These are phyloP conservation scores for Phytophthora lateralis DNA, from an alignment of 352 stramenopile species.

Conservation along the genomic window DNA sequence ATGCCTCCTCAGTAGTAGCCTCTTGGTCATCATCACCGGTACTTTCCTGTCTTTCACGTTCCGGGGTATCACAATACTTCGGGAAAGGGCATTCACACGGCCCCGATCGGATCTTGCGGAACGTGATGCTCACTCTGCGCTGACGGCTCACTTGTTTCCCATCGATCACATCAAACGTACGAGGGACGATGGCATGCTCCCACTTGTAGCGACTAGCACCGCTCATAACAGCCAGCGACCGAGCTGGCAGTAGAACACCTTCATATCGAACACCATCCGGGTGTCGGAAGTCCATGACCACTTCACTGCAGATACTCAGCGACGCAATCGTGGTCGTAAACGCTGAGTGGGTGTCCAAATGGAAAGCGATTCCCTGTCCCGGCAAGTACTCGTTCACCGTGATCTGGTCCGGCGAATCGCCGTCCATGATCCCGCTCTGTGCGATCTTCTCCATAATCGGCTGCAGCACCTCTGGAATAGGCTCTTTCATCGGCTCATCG, in stretches of 20 bases:
- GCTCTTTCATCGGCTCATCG: conserved; percentile 45
- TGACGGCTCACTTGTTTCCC: conserved; percentile 61
- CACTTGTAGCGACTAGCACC: conserved; percentile 85
- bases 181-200: conserved; percentile 87
- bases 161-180: conserved; percentile 88
- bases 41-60: conserved; percentile 22
- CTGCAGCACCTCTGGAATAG: conserved; percentile 49
- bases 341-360: conserved; percentile 90
- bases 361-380: conserved; percentile 86
- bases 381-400: conserved; percentile 91
- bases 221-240: conserved; percentile 86
- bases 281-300: conserved; percentile 88
- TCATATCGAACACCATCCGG: conserved; percentile 58
- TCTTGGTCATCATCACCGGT: conserved; percentile 3
- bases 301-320: conserved; percentile 77
- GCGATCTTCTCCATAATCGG: conserved; percentile 61
- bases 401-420: conserved; percentile 70
- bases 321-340: conserved; percentile 86
- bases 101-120: conserved; percentile 80
- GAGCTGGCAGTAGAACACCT: conserved; percentile 66
- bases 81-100: conserved; percentile 75
- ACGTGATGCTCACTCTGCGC: conserved; percentile 86
- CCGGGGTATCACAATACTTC: conserved; percentile 64
- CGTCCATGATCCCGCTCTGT: conserved; percentile 58
- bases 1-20: conserved; percentile 1